Evolutionary conservation across 371 early-diverging fungal species (phyloP), one percentile per base, ranked within the genome.

Genomic region (Mucor lusitanicus): DNA sequence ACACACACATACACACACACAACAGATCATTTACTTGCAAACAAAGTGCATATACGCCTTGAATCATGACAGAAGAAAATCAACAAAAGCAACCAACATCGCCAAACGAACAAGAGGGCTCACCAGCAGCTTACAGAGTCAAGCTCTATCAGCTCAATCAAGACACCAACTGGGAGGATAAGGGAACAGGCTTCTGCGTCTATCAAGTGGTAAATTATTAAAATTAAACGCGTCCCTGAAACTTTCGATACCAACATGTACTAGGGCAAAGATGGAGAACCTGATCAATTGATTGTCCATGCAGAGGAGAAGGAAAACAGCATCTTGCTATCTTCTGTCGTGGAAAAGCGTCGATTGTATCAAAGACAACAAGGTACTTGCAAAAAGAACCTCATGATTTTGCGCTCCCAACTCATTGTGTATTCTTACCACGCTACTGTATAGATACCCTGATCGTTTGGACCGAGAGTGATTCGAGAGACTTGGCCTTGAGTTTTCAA

Each of bases 401-500:
- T 37, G 11, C 37, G 13, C 23, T 3, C 23, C 13, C 25, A 50
- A 25, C 59, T 53, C 28, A 4, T 25, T 9, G 12, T 6, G 6
- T 30, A 30, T 30, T 33, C 7, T 32, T 60, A 81, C 75, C 61
- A 70, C 71, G 21, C 3, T 32, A 33, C 12, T 6, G 6, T 2
- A 15, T 80, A 95, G 96, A 90, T 23, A 95, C 95, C 6, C 73
- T 95, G 68, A 94, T 97, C 77, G 91, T 94, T n/a, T 97, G 97
- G 97, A 91, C 93, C 15, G 95, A 96, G 61, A 88, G 87, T 8
- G 83, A 85, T 32, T 87, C 87, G 15, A 71, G 80, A 37, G 97
- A 96, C 70, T 77, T 95, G 23, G 97, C 97, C 6, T 82, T 97
- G 33, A 95, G 95, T 70, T 97, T 97, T 75, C 93, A 95, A 83